Evolutionary conservation across 495 filamentous ascomycete genomes (phyloP).

Genomic region (Xylaria nigripes): DNA sequence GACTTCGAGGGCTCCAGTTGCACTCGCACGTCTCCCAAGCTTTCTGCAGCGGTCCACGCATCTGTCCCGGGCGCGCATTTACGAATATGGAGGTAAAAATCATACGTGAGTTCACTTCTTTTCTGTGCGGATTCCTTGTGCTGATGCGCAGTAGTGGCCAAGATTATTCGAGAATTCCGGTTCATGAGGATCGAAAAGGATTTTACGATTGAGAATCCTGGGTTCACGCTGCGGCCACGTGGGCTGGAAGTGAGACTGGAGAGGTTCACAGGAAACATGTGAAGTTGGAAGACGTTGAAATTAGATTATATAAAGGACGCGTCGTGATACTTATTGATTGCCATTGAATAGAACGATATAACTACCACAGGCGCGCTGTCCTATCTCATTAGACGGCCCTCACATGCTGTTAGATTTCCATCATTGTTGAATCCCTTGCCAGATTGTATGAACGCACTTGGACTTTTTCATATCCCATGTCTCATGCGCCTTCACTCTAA

Average conservation of each 20-base stretch:
- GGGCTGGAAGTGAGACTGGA: background rate
- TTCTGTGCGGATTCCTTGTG: background rate
- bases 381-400: too few relatives aligned
- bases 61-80: slow-evolving; percentile 16
- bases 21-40: slow-evolving; percentile 22
- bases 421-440: too few relatives aligned
- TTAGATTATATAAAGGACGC: too few relatives aligned
- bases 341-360: too few relatives aligned
- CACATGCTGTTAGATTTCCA: too few relatives aligned
- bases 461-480: too few relatives aligned
- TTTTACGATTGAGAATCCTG: background rate
- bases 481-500: too few relatives aligned
- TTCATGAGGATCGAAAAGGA: background rate
- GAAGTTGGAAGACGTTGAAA: background rate
- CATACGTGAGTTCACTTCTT: background rate
- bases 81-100: background rate
- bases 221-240: background rate
- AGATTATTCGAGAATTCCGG: background rate
- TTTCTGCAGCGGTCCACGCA: slow-evolving; percentile 26
- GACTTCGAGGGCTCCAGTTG: slow-evolving; percentile 4
- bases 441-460: too few relatives aligned
- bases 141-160: background rate
- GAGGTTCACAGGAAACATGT: background rate
- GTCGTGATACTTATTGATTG: too few relatives aligned
- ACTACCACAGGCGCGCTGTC: too few relatives aligned